These are phyloP conservation scores for Histomonas meleagridis DNA, from an alignment of 208 protist genomes.

Conservation along the genomic window DNA sequence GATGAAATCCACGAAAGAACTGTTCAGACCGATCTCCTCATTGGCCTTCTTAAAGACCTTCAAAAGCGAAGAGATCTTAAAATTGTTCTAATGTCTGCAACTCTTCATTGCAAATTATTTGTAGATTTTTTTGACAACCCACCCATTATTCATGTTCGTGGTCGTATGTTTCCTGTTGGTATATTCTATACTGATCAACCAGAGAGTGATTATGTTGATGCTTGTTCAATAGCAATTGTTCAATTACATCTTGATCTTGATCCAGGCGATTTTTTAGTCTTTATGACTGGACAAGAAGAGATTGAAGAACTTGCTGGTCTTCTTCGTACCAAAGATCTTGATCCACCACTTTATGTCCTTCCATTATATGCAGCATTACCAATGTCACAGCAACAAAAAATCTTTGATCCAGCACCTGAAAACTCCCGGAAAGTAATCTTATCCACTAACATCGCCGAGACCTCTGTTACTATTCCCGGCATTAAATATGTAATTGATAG, in stretches of 20 bases:
- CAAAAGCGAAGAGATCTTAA: slow-evolving; percentile 35
- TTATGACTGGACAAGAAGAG: slow-evolving; percentile 64
- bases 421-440: slow-evolving; percentile 53
- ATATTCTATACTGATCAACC: slow-evolving; percentile 47
- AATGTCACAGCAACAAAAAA: slow-evolving; percentile 38
- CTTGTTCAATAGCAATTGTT: slow-evolving; percentile 44
- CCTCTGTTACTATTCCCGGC: slow-evolving; percentile 59
- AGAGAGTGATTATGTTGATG: slow-evolving; percentile 50
- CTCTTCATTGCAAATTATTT: slow-evolving; percentile 67
- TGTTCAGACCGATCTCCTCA: slow-evolving; percentile 75
- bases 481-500: slow-evolving; percentile 55
- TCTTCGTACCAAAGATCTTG: background rate
- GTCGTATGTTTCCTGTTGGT: slow-evolving; percentile 47
- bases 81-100: slow-evolving; percentile 46
- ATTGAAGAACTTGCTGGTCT: slow-evolving; percentile 52
- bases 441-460: slow-evolving; percentile 65
- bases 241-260: slow-evolving; percentile 49
- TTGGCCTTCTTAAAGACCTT: slow-evolving; percentile 58
- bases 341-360: slow-evolving; percentile 8
- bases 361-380: slow-evolving; percentile 48
- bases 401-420: slow-evolving; percentile 42
- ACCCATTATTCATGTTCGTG: slow-evolving; percentile 56
- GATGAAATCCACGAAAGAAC: slow-evolving; percentile 88
- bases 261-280: slow-evolving; percentile 58
- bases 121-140: slow-evolving; percentile 76